A percentile compares a stretch with the other conserved stretches of the same genome.
phyloP scores from a whole-genome alignment of 805 yeast genomes.

The Nakazawaea pomicola region DNA sequence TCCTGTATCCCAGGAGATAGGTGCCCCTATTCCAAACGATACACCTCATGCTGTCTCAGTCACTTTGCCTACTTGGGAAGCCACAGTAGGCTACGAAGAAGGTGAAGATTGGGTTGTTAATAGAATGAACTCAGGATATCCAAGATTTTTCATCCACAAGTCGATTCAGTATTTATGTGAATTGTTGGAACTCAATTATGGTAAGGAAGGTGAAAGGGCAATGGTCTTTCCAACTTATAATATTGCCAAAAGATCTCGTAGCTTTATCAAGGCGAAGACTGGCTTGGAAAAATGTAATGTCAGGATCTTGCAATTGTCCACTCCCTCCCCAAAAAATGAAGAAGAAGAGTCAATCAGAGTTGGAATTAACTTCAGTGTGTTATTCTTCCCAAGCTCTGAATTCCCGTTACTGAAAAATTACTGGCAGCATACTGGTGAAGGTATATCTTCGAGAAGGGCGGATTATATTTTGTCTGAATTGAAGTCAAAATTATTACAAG shows the following conservation, averaged over 20 bases:
- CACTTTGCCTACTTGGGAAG: conserved; percentile 92
- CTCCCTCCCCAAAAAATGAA: conserved; percentile 57
- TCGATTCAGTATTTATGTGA: conserved; percentile 52
- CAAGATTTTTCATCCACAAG: conserved; percentile 71
- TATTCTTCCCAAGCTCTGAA: conserved; percentile 64
- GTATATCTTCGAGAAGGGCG: conserved; percentile 85
- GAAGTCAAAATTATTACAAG: conserved; percentile 32
- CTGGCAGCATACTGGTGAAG: conserved; percentile 98
- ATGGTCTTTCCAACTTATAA: conserved; percentile 74
- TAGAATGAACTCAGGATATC: conserved; percentile 84
- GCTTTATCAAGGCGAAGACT: conserved; percentile 52
- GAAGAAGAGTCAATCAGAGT: conserved; percentile 56
- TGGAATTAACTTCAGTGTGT: conserved; percentile 69
- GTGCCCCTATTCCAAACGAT: conserved; percentile 84
- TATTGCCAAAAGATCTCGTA: conserved; percentile 82
- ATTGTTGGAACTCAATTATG: conserved; percentile 62
- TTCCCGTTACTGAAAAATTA: conserved; percentile 70
- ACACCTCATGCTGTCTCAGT: conserved; percentile 94
- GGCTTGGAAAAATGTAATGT: conserved; percentile 33
- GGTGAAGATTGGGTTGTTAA: conserved; percentile 77
- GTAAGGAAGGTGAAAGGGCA: conserved; percentile 70
- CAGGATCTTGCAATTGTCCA: conserved; percentile 67
- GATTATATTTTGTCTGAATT: conserved; percentile 74
- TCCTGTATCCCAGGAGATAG: conserved; percentile 44
- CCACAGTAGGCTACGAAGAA: conserved; percentile 88